Base-by-base conservation (phyloP, 805 yeast species). In the Cyberlindnera mycetangii region DNA sequence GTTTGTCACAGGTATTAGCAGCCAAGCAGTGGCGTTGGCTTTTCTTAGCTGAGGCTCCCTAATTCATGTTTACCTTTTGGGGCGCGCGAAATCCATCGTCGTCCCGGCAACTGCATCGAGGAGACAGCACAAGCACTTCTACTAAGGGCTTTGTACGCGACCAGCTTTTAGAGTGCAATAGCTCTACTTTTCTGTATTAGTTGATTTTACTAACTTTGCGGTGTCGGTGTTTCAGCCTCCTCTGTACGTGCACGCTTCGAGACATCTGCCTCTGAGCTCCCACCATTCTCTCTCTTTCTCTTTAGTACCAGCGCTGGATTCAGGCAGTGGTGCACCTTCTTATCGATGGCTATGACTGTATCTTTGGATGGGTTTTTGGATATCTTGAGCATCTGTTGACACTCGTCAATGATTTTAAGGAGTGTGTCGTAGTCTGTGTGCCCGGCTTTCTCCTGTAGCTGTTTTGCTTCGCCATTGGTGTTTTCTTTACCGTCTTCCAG, bases 341-440 rank as follows among this genome's bases (percentile, higher is more conserved):
- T 79, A 42, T 82, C 87, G 22, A 84, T 80, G 17, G 60, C 60
- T 34, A 75, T 79, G 7, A 87, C 84, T 42, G 78, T 83, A 41
- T 83, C 86, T 35, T 77, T 70, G 2, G 80, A 64, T 0, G 85
- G 76, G 35, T 72, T 68, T 9, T 66, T 58, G 1, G 69, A 58
- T 1, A 62, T 63, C 47, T 70, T 69, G 6, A 85, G 72, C 10
- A 68, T 49, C 3, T 58, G 61, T 17, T 75, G 70, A 56, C 92
- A 85, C 32, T 69, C 53, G 7, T 46, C 49, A n/a, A 85, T 68
- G 0, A 76, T 61, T 7, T 61, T 54, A 24, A 81, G 54, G 21
- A 83, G 53, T 39, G 64, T 66, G 8, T 75, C 76, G 47, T 70
- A 73, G 37, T 40, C 47, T 12, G 53, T 38, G 4, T 30, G 42